Evolutionary conservation across 2,329 filamentous ascomycete species (phyloP).

Genomic region (Pseudocercospora pini-densiflorae): DNA sequence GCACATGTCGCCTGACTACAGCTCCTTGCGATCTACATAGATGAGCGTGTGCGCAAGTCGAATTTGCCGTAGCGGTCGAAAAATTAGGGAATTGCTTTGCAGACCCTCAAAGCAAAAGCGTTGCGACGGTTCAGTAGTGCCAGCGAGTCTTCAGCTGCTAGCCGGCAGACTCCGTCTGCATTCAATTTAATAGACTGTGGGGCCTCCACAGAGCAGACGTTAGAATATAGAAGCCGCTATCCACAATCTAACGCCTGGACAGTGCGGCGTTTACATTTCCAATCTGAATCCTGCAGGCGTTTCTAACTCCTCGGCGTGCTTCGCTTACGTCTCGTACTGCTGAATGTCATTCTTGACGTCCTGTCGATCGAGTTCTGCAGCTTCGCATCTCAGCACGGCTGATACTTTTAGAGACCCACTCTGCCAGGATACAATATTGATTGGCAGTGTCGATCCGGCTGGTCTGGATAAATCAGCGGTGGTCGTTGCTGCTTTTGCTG

Average conservation of each 20-base stretch:
- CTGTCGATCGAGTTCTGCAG: not conserved
- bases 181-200: not conserved
- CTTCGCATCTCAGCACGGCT: not conserved
- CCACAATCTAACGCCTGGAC: not conserved
- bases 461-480: not conserved
- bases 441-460: slow-evolving; percentile 1
- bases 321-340: slow-evolving; percentile 1
- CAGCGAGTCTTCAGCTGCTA: not conserved
- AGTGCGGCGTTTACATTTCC: slow-evolving; percentile 4
- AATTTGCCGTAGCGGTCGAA: not conserved
- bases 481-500: slow-evolving; percentile 1
- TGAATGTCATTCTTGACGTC: not conserved
- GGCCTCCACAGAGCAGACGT: not conserved
- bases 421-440: not conserved
- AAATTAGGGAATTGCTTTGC: not conserved
- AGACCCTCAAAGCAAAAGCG: not conserved
- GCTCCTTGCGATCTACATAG: not conserved
- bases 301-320: not conserved
- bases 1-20: not conserved
- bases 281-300: not conserved
- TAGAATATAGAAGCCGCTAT: not conserved
- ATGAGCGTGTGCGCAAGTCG: not conserved
- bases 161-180: not conserved
- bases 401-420: not conserved
- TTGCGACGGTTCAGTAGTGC: not conserved